Base-by-base conservation (phyloP, 2,329 filamentous ascomycete species). In the Alternaria dauci region DNA sequence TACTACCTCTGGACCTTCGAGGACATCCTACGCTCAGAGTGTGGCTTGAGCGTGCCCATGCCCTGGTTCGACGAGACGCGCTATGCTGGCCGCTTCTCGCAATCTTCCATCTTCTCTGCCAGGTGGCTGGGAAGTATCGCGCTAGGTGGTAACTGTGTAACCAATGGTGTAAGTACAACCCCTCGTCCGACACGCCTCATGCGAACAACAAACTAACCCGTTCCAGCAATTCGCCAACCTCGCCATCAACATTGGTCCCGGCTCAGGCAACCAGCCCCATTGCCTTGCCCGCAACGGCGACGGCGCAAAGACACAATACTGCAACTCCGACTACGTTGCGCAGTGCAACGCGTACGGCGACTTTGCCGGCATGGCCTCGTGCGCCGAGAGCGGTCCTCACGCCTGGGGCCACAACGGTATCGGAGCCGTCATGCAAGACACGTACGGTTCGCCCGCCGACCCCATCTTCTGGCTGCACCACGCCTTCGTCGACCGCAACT, bases 391-490 rank as follows among this genome's bases (percentile, higher is more conserved):
- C 26, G 72, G 73, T 36, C 71, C 71, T 3, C 75, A 78, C 65
- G 72, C 73, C 53, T 78, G 68, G 65, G 75, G 74, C 34, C 76
- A 78, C 66, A 78, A 77, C 59, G 74, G 72, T 23, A 73, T 78
- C 16, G 75, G 75, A 38, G 70, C 72, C 28, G 75, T 76, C 52
- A 78, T 76, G 74, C 61, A 62, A 38, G 76, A 77, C 59, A 65
- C 66, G 8, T 77, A 69, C 41, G 73, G 67, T 12, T 78, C 77
- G 2, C 72, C 73, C 44, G 69, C 66, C 20, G 76, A 79, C 65
- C 72, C 73, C n/a, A 59, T 78, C 60, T 85, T 85, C 75, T 85
- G 76, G 70, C 74, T 83, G 38, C 83, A 85, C 73, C 83, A 85
- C 63, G 79, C 72, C 16, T 81, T 81, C 70, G 79, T 85, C 51